phyloP scores from a whole-genome alignment of 2,329 filamentous ascomycete species.

The Grosmannia serpens region DNA sequence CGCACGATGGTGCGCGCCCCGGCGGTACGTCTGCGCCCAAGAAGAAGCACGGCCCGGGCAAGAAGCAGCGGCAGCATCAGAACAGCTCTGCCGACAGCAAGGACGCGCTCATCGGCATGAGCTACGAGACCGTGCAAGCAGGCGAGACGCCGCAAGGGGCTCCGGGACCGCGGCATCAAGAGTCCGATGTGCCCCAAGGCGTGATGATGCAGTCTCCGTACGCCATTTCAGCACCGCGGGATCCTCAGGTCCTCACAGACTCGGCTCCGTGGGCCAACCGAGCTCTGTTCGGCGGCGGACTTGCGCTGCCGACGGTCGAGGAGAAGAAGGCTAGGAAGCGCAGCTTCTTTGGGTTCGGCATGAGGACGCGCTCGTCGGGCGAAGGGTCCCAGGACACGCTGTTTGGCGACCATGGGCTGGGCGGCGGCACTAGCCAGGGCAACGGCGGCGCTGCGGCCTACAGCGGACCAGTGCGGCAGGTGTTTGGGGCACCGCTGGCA shows the following conservation, averaged over 20 bases:
- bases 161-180: conserved; percentile 8
- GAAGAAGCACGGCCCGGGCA: conserved; percentile 27
- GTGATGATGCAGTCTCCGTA: conserved; percentile 31
- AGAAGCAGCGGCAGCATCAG: conserved; percentile 28
- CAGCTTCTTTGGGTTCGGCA: conserved; percentile 60
- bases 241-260: conserved; percentile 75
- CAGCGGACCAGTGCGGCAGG: conserved; percentile 48
- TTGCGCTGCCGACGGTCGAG: conserved; percentile 39
- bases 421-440: conserved; percentile 31
- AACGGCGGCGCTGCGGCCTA: conserved; percentile 15
- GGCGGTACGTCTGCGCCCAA: neutral
- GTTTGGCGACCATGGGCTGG: conserved; percentile 32
- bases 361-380: conserved; percentile 45
- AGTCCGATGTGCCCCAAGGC: conserved; percentile 21
- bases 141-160: conserved; percentile 28
- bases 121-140: conserved; percentile 44
- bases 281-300: conserved; percentile 24
- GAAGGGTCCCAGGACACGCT: conserved; percentile 44
- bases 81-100: conserved; percentile 15
- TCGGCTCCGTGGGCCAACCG: conserved; percentile 61
- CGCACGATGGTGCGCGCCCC: neutral
- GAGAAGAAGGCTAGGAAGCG: conserved; percentile 77
- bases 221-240: conserved; percentile 74
- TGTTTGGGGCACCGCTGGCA: conserved; percentile 74
- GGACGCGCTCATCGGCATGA: conserved; percentile 43